Conservation (phyloP, 768 basidiomycete genomes). For the Suillus tomentosus region DNA sequence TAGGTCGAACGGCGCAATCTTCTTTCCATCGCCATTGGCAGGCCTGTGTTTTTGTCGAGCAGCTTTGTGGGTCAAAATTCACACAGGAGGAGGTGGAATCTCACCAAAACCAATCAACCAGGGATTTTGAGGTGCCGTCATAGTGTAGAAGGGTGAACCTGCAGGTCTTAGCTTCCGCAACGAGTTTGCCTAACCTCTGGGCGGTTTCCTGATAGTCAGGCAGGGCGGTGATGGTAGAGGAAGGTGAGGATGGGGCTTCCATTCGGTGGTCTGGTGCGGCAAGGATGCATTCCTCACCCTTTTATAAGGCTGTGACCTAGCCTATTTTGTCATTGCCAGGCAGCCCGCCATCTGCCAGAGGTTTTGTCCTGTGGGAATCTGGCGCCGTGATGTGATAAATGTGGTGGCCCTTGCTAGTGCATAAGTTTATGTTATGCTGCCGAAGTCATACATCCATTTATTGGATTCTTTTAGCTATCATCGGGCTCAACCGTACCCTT, state of each 20-base stretch:
- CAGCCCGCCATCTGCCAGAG: too few species aligned
- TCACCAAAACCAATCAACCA: not conserved
- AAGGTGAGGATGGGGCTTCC: conserved; percentile 3
- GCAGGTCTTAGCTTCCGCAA: not conserved
- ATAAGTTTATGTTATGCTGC: too few species aligned
- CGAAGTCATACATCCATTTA: too few species aligned
- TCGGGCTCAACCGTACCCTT: too few species aligned
- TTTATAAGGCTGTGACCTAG: too few species aligned
- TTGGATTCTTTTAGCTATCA: too few species aligned
- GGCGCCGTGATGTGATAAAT: too few species aligned
- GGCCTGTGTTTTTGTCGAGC: not conserved
- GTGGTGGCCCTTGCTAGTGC: too few species aligned
- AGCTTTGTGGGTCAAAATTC: not conserved
- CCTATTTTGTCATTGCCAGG: too few species aligned
- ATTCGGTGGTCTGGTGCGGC: not conserved
- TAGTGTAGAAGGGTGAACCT: not conserved
- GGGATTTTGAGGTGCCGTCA: not conserved
- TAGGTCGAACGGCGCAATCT: not conserved
- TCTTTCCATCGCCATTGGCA: not conserved
- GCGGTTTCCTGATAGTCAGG: not conserved
- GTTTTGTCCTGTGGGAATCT: too few species aligned
- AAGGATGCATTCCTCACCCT: too few species aligned
- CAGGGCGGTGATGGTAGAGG: not conserved
- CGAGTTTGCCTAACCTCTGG: not conserved
- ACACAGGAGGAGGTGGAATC: not conserved